Percentiles rank a stretch among this genome's conserved stretches.
Conservation (phyloP, 176 grass and related monocot species). For the Stipa capillata region DNA sequence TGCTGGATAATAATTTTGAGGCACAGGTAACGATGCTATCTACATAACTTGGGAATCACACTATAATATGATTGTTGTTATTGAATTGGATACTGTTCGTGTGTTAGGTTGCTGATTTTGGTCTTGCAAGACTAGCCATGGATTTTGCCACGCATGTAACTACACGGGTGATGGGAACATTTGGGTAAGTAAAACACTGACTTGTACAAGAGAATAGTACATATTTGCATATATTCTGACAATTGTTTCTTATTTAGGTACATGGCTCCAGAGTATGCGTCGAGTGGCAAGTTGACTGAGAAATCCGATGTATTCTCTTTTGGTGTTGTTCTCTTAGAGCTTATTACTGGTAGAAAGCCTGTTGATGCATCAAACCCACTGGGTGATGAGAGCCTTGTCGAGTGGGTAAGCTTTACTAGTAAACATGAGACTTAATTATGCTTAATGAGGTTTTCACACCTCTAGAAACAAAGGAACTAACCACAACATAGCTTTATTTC, state of each 20-base stretch:
- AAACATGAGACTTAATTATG: not conserved
- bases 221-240: not conserved
- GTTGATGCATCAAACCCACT: constrained; percentile 77
- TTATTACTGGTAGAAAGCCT: constrained; percentile 84
- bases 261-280: constrained; percentile 93
- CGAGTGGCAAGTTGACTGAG: constrained; percentile 89
- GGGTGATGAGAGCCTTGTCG: constrained; percentile 94
- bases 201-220: not conserved
- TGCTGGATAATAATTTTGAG: constrained; percentile 85
- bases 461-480: not conserved
- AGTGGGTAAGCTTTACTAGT: constrained; percentile 66
- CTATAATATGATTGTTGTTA: not conserved
- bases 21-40: constrained; percentile 51
- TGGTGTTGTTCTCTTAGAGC: constrained; percentile 91
- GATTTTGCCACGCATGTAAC: constrained; percentile 87
- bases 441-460: not conserved
- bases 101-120: constrained; percentile 92
- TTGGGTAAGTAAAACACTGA: constrained; percentile 52
- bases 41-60: not conserved
- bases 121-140: constrained; percentile 85
- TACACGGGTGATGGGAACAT: constrained; percentile 97
- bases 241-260: constrained; percentile 41
- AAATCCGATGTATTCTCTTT: constrained; percentile 98
- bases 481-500: no score
- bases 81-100: not conserved